Base-by-base conservation (phyloP, 2,329 filamentous ascomycete genomes). In the Cercospora canescens region DNA sequence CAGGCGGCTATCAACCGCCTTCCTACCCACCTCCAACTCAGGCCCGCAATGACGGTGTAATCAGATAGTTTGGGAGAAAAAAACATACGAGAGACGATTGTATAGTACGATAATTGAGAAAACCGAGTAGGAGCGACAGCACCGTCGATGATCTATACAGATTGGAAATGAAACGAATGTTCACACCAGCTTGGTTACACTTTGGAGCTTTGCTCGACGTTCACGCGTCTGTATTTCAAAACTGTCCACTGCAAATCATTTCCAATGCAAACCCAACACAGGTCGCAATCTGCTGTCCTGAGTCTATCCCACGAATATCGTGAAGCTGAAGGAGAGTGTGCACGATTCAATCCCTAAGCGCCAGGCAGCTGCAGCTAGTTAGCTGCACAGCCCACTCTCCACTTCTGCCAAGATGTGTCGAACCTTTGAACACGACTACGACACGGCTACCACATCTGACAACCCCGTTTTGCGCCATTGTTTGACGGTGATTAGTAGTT, bases 1-100 rank as follows among this genome's bases (percentile, higher is more conserved):
- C 62, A 18, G 67, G 64, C 30, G 60, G 50, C 14, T 69, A 69
- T 35, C 64, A 63, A 48, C 62, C 67, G 24, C 67, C 67, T 11
- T 39, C 60, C 30, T 62, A 65, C 12, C 67, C 67, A 21, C 67
- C 67, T 5, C 67, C 67, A 48, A 41, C 59, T 24, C 57, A 61
- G 12, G 52, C 39, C 2, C 60, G 60, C 5, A 55, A 48, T 9
- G 57, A 65, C 24, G 63, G 63, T 26, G 52, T 65, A 7, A 55
- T 62, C 30, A 66, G 55, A 35, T 60, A 63, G 21, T 14, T 28
- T 28, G 16, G 39, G 9, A 18, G 16, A 16, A 50, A 21, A 24
- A 50, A 6, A 26, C 21, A 28, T 37, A 30, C 14, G 45, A 52
- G 59, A 41, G 14, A 54, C 32, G 45, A 39, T 16, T 62, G 59